Evolutionary conservation across 1,139 yeast genomes (phyloP).

Genomic region (Candida neerlandica): DNA sequence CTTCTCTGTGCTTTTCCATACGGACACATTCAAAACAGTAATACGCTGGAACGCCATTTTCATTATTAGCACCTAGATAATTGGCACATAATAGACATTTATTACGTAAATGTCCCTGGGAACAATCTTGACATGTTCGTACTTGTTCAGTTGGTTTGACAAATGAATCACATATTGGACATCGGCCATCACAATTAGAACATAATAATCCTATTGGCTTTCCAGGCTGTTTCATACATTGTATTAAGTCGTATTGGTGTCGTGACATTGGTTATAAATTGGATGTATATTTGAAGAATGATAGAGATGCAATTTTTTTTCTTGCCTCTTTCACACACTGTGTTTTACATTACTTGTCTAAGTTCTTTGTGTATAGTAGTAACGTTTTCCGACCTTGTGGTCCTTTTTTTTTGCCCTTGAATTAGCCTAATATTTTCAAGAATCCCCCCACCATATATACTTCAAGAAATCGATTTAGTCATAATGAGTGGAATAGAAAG

Average conservation of each 20-base stretch:
- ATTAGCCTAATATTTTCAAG: background rate
- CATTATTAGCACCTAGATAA: conserved; percentile 44
- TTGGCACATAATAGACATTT: conserved; percentile 78
- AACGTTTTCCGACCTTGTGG: background rate
- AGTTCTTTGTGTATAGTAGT: background rate
- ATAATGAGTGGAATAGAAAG: background rate
- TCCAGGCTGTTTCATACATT: conserved; percentile 89
- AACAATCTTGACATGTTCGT: conserved; percentile 82
- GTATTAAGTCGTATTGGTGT: conserved; percentile 83
- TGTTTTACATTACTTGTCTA: conserved; percentile 1
- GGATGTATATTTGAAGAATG: background rate
- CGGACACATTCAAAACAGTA: conserved; percentile 88
- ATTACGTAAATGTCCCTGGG: conserved; percentile 65
- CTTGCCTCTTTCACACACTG: background rate
- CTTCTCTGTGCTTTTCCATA: conserved; percentile 82
- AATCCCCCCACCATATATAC: background rate
- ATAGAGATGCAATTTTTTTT: background rate
- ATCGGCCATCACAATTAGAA: conserved; percentile 85
- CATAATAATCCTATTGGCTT: conserved; percentile 70
- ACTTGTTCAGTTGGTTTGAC: conserved; percentile 77
- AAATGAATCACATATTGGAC: conserved; percentile 88
- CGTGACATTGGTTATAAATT: conserved; percentile 62
- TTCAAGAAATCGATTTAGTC: background rate
- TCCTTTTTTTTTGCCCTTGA: background rate
- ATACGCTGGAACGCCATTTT: conserved; percentile 61